Evolutionary conservation across 768 basidiomycete species (phyloP), one percentile per base, ranked within the genome.

Genomic region (Boletus fagicola): DNA sequence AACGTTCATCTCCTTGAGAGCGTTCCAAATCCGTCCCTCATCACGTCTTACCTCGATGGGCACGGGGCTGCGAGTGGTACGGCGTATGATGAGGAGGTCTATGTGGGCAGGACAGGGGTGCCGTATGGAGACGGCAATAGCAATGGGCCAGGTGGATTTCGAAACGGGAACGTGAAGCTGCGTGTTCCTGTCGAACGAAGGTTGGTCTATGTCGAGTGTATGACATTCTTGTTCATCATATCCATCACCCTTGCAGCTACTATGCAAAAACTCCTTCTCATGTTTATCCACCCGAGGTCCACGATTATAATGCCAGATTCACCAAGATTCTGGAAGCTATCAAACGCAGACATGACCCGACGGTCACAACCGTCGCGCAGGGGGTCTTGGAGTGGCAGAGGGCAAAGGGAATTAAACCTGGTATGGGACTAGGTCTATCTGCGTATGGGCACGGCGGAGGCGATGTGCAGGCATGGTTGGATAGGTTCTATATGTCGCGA

Each of bases 311-410:
- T 73, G 83, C 84, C 26, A 80, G 84, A 9, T 98, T 99, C 77
- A 99, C 97, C 5, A 87, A 87, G 62, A 73, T 85, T 36, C 80
- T 98, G 10, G 88, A 95, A 46, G 77, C 84, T 24, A 95, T 99
- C 79, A 99, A 99, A 77, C 84, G 80, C 55, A 80, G 97, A 12
- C 97, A 99, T 73, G 96, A 98, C 68, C 96, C 96, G 0, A 98
- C 97, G 0, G 97, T 98, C 9, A 95, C 96, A 7, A 97, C 95
- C 9, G 91, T 98, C 55, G 94, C 92, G 0, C 94, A 96, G 73
- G 96, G 96, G 48, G 90, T 99, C 5, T 78, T 98, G 57, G 96
- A 99, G 70, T 98, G 94, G 94, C 98, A 98, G 70, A 80, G 85
- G 35, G 79, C 57, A 49, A 72, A 64, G n/a, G 70, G 68, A 24